phyloP scores from a whole-genome alignment of 805 yeast species.

The Blastobotrys terrestris region DNA sequence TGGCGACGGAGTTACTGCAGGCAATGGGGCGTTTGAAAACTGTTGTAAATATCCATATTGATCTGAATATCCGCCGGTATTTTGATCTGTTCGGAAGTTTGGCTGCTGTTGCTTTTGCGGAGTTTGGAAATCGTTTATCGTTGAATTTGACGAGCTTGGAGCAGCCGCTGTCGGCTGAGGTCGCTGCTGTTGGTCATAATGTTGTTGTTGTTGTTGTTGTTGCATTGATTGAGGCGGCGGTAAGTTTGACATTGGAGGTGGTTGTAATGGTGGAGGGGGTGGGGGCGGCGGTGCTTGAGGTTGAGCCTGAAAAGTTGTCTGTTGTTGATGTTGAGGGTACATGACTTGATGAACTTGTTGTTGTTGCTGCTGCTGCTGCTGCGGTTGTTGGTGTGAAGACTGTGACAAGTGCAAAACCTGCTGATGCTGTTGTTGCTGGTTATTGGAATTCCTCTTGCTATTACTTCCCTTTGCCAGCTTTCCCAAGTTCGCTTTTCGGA shows the following conservation, averaged over 20 bases:
- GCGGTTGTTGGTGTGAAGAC: constrained; percentile 19
- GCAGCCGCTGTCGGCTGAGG: constrained; percentile 6
- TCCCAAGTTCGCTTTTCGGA: constrained; percentile 73
- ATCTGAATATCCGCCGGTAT: constrained; percentile 11
- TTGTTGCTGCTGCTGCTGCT: constrained; percentile 16
- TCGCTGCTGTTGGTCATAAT: constrained; percentile 11
- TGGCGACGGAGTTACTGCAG: constrained; percentile 15
- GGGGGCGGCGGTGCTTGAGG: constrained; percentile 1
- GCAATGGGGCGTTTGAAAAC: constrained; percentile 1
- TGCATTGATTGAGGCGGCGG: neutral
- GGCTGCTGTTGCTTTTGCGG: constrained; percentile 16
- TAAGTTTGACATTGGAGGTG: neutral
- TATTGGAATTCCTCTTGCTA: constrained; percentile 5
- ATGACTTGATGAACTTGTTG: constrained; percentile 8
- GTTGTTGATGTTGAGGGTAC: constrained; percentile 24
- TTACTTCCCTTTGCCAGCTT: constrained; percentile 20
- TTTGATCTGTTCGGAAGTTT: neutral
- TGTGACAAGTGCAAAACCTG: constrained; percentile 10
- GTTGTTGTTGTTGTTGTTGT: neutral
- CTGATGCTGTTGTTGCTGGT: constrained; percentile 12
- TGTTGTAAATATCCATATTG: constrained; percentile 16
- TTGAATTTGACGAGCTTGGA: constrained; percentile 5
- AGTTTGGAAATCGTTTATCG: constrained; percentile 11
- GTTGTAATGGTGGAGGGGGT: neutral
- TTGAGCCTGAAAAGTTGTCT: constrained; percentile 7